A percentile compares a stretch with the other conserved stretches of the same genome.
Evolutionary conservation across 2,329 filamentous ascomycete species (phyloP).

Genomic region (Paraconiothyrium sp.): DNA sequence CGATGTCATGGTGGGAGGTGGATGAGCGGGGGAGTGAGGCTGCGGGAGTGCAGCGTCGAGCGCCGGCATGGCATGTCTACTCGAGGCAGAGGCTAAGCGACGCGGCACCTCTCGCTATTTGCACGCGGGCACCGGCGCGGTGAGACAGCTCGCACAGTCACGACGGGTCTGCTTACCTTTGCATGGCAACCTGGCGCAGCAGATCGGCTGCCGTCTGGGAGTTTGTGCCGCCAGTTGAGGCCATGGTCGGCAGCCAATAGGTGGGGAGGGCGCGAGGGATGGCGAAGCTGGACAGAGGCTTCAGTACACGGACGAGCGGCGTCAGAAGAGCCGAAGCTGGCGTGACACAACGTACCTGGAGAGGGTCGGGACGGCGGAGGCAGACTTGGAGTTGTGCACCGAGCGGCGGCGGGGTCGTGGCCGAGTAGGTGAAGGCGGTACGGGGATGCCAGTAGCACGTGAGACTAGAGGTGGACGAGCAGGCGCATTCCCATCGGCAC

Average conservation of each 20-base stretch:
- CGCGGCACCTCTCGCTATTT: conserved; percentile 8
- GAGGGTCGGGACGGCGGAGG: conserved; percentile 57
- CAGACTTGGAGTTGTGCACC: conserved; percentile 48
- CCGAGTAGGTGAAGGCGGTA: conserved; percentile 32
- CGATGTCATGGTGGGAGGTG: conserved; percentile 37
- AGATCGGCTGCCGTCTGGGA: conserved; percentile 63
- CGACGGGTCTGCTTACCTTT: conserved; percentile 59
- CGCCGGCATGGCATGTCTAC: conserved; percentile 15
- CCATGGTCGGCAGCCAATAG: conserved; percentile 41
- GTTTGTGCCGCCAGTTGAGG: conserved; percentile 53
- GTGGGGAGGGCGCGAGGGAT: conserved; percentile 40
- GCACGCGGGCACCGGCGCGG: conserved; percentile 4
- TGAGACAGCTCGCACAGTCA: conserved; percentile 8
- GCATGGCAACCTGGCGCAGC: conserved; percentile 66
- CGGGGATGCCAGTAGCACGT: conserved; percentile 38
- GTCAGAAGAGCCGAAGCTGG: background rate
- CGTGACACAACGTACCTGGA: conserved; percentile 46
- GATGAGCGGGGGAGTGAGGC: conserved; percentile 17
- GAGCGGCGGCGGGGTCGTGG: conserved; percentile 33
- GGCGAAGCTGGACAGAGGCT: conserved; percentile 47
- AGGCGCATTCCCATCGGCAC: conserved; percentile 37
- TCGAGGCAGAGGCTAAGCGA: conserved; percentile 17
- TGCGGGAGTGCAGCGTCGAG: conserved; percentile 35
- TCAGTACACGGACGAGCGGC: background rate
- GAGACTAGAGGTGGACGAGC: conserved; percentile 44